These are phyloP conservation scores for Globisporangium barbulae DNA, from an alignment of 352 stramenopile species.

Conservation along the genomic window DNA sequence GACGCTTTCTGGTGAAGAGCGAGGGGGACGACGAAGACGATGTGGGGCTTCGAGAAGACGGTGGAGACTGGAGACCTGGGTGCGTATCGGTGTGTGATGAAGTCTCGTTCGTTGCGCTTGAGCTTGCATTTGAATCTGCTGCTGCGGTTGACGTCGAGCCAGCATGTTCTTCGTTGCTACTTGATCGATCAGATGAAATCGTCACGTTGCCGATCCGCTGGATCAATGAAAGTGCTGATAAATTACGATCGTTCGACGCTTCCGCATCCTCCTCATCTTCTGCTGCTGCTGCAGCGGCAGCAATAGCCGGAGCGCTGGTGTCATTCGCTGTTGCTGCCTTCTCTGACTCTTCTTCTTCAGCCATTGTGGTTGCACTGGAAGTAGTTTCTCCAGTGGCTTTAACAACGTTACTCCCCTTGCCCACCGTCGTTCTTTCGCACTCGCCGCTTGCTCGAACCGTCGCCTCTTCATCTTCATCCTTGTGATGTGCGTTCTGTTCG, in stretches of 20 bases:
- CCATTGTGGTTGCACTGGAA: not conserved
- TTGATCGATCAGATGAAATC: slow-evolving; percentile 43
- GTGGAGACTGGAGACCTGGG: slow-evolving; percentile 11
- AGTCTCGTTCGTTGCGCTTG: not conserved
- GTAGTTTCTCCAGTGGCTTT: not conserved
- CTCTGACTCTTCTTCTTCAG: not conserved
- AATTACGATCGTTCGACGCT: slow-evolving; percentile 16
- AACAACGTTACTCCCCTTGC: not conserved
- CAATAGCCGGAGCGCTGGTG: not conserved
- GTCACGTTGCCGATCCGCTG: slow-evolving; percentile 76
- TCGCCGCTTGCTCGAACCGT: slow-evolving; percentile 3
- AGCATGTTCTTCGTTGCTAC: not conserved
- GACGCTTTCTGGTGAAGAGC: slow-evolving; percentile 19
- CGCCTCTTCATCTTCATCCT: not conserved
- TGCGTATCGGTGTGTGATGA: not conserved
- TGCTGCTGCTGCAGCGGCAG: not conserved
- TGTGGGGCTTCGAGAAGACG: slow-evolving; percentile 12
- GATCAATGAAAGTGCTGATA: slow-evolving; percentile 61
- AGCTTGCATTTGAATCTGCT: not conserved
- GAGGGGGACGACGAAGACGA: slow-evolving; percentile 17
- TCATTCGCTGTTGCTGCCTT: not conserved
- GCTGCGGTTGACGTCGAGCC: not conserved
- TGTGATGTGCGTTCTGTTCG: not conserved
- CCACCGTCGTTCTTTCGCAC: slow-evolving; percentile 2
- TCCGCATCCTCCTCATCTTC: not conserved